Evolutionary conservation across 108 stramenopile species (phyloP), one percentile per base, ranked within the genome.

Genomic region (Bacterosira constricta): DNA sequence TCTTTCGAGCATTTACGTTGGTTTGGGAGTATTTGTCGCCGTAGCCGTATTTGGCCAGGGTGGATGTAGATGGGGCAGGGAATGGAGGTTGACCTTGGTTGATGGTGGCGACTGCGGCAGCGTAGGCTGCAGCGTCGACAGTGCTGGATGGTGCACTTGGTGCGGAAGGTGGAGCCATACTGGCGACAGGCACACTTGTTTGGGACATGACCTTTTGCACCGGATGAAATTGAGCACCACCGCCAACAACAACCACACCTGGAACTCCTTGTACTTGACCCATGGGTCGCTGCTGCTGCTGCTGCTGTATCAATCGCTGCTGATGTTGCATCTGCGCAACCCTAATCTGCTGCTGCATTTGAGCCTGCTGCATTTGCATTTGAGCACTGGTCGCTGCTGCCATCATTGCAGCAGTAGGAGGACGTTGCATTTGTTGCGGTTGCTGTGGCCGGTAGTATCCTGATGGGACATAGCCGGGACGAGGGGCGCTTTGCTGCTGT

Each of bases 11-110:
- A 32, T 66, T 62, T 7, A 90, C 82, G 37, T 77, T 75, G 8
- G 84, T 80, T n/a, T 79, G 72, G 8, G 89, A 90, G 58, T 90
- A 92, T 68, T 83, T 92, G 49, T 69, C 73, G 18, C 57, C 67
- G 27, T 74, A 74, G 0, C 62, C 72, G 13, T 73, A 66, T 30
- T 66, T 69, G 15, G 56, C 23, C 23, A 58, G 38, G 4, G 20
- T 47, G 21, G 46, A 18, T 47, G 20, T 23, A 6, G 46, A 47
- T 6, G n/a, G 1, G 7, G 25, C 25, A 10, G 3, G 52, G 15
- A 10, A 13, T 30, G 52, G 27, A 15, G 29, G 29, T 29, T 8
- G 23, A 27, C 29, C 27, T 53, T 12, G 29, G 25, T 7, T 27
- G 11, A 4, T 53, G 52, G 10, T 9, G 20, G 7, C 39, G 32